Evolutionary conservation across 495 filamentous ascomycete species (phyloP), one percentile per base, ranked within the genome.

Genomic region (Hypoxylon rickii): DNA sequence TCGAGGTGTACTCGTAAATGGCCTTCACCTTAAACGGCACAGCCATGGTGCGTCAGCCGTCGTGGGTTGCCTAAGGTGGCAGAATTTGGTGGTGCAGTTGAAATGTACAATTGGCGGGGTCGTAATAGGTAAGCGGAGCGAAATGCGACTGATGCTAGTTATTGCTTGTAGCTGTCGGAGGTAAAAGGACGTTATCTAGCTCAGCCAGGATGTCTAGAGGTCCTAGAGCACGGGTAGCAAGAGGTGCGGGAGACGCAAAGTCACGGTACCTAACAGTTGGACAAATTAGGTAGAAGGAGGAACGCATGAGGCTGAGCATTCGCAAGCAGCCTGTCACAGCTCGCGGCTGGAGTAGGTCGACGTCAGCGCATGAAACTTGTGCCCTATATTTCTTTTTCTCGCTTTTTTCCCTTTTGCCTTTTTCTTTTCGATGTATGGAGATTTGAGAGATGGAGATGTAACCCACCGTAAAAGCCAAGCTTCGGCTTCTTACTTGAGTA

Each of bases 11-110:
- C 68, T 97, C 92, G 76, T 87, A 97, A 64, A 97, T 73, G 53
- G 93, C 90, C 81, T 89, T 94, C 75, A 97, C 94, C 72, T 88
- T 96, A 76, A 97, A 97, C 49, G 88, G 87, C 60, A 83, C 83
- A 61, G 71, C 79, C 90, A 94, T 96, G 69, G 76, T 82, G 74
- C 44, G 33, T 57, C 38, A 43, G 56, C n/a, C 51, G 48, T 66
- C 42, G 57, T 41, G 56, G 42, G 42, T 48, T 57, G 50, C 16
- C 44, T 47, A 10, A 10, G 10, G 10, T 29, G 31, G 54, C 52
- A 37, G 53, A 45, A 51, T 29, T 39, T 26, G 43, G 34, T 38
- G 31, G 19, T 44, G 24, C 10, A 4, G 10, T 58, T n/a, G 18
- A 29, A 21, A 26, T 41, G 52, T 38, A 51, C 44, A 54, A 63